phyloP scores from a whole-genome alignment of 176 grass and related monocot genomes.

The Ensete ventricosum region DNA sequence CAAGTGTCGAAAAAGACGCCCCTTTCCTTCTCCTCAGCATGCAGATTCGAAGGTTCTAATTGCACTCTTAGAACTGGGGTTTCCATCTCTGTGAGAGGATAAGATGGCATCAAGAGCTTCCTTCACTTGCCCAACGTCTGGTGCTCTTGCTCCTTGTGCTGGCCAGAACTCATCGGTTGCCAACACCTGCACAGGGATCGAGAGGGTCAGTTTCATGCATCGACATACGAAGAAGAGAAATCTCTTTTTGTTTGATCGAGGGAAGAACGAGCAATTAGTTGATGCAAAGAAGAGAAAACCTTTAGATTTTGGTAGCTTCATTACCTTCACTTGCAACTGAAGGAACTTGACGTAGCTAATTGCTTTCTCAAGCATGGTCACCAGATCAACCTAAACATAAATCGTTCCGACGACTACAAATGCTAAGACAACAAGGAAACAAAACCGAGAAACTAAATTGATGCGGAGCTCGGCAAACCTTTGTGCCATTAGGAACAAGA shows the following conservation, averaged over 20 bases:
- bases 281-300: background rate
- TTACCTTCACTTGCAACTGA: slow-evolving; percentile 92
- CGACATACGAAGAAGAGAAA: too few relatives aligned
- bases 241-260: background rate
- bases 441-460: background rate
- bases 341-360: slow-evolving; percentile 95
- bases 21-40: background rate
- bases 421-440: background rate
- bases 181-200: slow-evolving; percentile 42
- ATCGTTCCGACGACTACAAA: background rate
- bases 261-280: background rate
- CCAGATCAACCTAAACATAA: slow-evolving; percentile 66
- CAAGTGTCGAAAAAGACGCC: too few relatives aligned
- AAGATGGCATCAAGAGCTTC: slow-evolving; percentile 72
- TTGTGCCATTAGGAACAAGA: slow-evolving; percentile 87
- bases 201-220: slow-evolving; percentile 1
- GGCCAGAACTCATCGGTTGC: slow-evolving; percentile 96
- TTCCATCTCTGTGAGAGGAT: slow-evolving; percentile 41
- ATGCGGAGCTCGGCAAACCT: slow-evolving; percentile 23
- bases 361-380: slow-evolving; percentile 97
- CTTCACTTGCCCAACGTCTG: slow-evolving; percentile 82
- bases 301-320: background rate
- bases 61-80: slow-evolving; percentile 1
- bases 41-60: background rate
- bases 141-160: slow-evolving; percentile 71